These are phyloP conservation scores for Sphaerulina musiva DNA, from an alignment of 2,329 filamentous ascomycete genomes.

Conservation along the genomic window DNA sequence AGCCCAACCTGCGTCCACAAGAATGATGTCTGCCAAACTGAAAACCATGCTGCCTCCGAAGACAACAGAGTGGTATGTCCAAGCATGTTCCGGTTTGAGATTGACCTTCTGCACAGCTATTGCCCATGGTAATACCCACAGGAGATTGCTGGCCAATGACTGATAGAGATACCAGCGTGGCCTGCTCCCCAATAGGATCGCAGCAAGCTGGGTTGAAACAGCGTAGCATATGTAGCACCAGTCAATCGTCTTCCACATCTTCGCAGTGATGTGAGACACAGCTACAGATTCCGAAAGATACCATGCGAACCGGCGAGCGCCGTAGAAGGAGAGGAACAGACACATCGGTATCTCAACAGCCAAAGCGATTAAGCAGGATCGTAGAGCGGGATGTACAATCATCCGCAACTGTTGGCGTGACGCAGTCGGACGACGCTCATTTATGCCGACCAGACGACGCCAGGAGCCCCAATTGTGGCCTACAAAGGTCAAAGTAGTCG, in stretches of 20 bases:
- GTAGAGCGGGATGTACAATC: slow-evolving; percentile 49
- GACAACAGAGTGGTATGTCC: slow-evolving; percentile 60
- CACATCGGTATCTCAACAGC: slow-evolving; percentile 56
- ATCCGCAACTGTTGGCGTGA: slow-evolving; percentile 12
- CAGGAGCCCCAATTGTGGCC: slow-evolving; percentile 60
- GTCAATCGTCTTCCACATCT: slow-evolving; percentile 56
- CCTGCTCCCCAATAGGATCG: slow-evolving; percentile 57
- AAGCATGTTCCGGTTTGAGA: slow-evolving; percentile 51
- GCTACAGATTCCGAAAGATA: slow-evolving; percentile 54
- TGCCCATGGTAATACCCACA: slow-evolving; percentile 66
- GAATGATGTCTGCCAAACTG: slow-evolving; percentile 52
- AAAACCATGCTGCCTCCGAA: slow-evolving; percentile 65
- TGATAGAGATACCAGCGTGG: slow-evolving; percentile 64
- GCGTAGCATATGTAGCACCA: slow-evolving; percentile 66
- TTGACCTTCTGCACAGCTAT: slow-evolving; percentile 51
- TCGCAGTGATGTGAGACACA: slow-evolving; percentile 55
- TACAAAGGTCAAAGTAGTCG: slow-evolving; percentile 58
- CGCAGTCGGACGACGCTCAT: slow-evolving; percentile 18
- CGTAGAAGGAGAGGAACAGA: slow-evolving; percentile 54
- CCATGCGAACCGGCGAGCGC: slow-evolving; percentile 54
- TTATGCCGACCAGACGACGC: slow-evolving; percentile 34
- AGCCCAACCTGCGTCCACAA: slow-evolving; percentile 49
- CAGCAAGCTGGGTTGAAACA: slow-evolving; percentile 57
- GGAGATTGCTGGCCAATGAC: slow-evolving; percentile 58
- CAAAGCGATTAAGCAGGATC: slow-evolving; percentile 50